A percentile compares a stretch with the other conserved stretches of the same genome.
Conservation (phyloP, 179 eudicot genomes). For the Patellifolia procumbens region DNA sequence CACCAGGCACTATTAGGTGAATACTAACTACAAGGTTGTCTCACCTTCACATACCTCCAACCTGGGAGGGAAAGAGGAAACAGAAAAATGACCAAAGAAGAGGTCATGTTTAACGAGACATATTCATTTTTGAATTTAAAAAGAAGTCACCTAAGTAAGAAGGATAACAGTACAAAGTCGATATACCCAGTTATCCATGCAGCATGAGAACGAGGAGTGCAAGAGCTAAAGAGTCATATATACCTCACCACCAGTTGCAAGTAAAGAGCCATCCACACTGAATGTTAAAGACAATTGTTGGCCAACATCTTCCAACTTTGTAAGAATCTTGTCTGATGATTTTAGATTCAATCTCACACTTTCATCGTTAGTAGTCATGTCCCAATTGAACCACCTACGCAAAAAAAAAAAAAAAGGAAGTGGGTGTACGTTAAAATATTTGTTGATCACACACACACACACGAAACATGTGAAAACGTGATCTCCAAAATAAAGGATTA, state of each 20-base stretch:
- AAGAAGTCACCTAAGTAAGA: neutral
- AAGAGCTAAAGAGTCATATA: constrained; percentile 19
- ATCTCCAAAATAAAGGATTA: neutral
- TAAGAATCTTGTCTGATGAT: constrained; percentile 59
- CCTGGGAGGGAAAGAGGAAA: neutral
- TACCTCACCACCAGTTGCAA: constrained; percentile 96
- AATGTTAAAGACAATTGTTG: constrained; percentile 79
- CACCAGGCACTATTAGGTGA: neutral
- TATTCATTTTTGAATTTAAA: neutral
- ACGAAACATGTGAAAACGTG: neutral
- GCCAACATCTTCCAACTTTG: constrained; percentile 70
- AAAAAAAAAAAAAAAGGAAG: neutral
- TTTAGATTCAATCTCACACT: constrained; percentile 42
- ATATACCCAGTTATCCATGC: constrained; percentile 1
- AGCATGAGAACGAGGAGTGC: constrained; percentile 1
- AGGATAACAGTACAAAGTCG: neutral
- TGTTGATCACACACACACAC: neutral
- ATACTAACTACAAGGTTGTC: neutral
- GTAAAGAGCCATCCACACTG: constrained; percentile 68
- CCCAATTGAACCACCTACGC: constrained; percentile 83
- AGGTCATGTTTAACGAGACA: neutral
- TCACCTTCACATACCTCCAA: neutral
- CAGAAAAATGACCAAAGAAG: neutral
- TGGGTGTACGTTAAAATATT: neutral
- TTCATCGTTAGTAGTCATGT: constrained; percentile 26